These are phyloP conservation scores for Aspergillus sp. DNA, from an alignment of 2,329 filamentous ascomycete genomes.

Conservation along the genomic window DNA sequence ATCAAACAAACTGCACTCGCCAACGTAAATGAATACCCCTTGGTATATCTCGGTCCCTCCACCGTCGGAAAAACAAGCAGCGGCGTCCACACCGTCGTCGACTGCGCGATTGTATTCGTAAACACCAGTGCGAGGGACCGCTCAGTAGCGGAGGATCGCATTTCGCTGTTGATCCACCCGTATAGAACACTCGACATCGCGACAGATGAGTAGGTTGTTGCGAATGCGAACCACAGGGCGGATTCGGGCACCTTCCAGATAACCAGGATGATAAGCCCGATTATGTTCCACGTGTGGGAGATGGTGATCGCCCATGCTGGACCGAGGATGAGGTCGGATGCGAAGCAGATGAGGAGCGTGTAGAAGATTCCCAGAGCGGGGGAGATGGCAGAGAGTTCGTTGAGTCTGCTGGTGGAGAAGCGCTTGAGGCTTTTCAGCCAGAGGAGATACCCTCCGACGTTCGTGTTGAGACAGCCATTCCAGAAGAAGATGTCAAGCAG, in stretches of 20 bases:
- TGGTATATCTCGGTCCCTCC: constrained; percentile 39
- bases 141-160: constrained; percentile 38
- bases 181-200: constrained; percentile 53
- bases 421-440: constrained; percentile 55
- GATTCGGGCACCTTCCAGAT: constrained; percentile 54
- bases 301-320: constrained; percentile 54
- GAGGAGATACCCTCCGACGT: constrained; percentile 49
- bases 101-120: constrained; percentile 52
- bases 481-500: constrained; percentile 54
- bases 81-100: constrained; percentile 53
- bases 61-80: constrained; percentile 48
- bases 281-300: constrained; percentile 47
- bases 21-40: constrained; percentile 40
- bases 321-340: constrained; percentile 50
- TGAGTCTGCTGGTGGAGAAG: constrained; percentile 44
- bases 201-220: constrained; percentile 45
- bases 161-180: constrained; percentile 52
- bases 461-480: constrained; percentile 48
- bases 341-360: constrained; percentile 50
- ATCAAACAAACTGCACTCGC: constrained; percentile 36
- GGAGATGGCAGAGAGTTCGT: constrained; percentile 49
- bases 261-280: constrained; percentile 50
- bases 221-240: constrained; percentile 52
- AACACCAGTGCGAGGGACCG: constrained; percentile 48
- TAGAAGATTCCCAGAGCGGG: constrained; percentile 56